Evolutionary conservation across 2,329 filamentous ascomycete species (phyloP), one percentile per base, ranked within the genome.

Genomic region (Alternaria dauci): DNA sequence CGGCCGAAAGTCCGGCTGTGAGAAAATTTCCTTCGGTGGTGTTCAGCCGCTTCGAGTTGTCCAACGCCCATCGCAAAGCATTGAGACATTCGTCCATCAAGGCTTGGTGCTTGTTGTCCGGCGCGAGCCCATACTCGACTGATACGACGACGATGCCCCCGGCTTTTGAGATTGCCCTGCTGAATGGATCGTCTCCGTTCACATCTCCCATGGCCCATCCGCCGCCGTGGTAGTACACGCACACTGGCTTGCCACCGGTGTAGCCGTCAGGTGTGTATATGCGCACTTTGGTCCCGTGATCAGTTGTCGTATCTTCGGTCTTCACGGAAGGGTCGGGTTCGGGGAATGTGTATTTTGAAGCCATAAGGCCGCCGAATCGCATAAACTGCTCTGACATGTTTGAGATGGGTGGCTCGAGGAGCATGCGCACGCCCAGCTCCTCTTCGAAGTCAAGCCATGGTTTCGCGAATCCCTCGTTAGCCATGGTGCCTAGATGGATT

Each of bases 131-230:
- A 47, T 79, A 79, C 38, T 74, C 73, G 6, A 79, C 72, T 20
- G 74, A 75, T 3, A 79, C 71, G n/a, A 79, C 60, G 8, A 79
- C 71, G 2, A 74, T 55, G 8, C 58, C 65, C 5, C 68, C 70
- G 1, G 43, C 36, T 30, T 63, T 74, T 71, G 36, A 70, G 61
- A 25, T 76, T 68, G 28, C 60, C 52, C 77, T 56, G 36, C 71
- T 73, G 32, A 65, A 63, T 1, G 62, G 51, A 59, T 79, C 77
- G 30, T 79, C 77, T 6, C 66, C 67, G 18, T 78, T 71, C 2
- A 79, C 41, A 43, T 76, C 70, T 12, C 76, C 75, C 71, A 79
- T 76, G 5, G 75, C 75, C 76, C 76, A 79, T 5, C 77, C 77
- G 39, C 77, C 77, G 32, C 77, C 72, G 62, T 79, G 77, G 36